Evolutionary conservation across 805 yeast species (phyloP).

Genomic region (Maudiozyma turicensis): DNA sequence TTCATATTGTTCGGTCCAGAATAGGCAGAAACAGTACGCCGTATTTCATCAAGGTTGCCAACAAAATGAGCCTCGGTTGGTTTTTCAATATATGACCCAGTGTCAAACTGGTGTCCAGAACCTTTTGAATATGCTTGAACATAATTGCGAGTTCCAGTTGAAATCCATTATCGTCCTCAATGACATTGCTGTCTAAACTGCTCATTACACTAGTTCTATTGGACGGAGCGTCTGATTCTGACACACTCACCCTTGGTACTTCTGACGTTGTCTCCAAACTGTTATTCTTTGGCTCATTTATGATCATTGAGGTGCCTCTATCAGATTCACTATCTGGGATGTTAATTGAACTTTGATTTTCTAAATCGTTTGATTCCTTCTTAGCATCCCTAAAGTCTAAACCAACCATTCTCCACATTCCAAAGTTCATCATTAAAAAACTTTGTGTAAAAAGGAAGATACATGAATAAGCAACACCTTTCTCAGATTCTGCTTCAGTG

Average conservation of each 20-base stretch:
- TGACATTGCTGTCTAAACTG: background rate
- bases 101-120: background rate
- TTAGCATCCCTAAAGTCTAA: constrained; percentile 47
- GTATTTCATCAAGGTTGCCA: background rate
- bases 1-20: constrained; percentile 1
- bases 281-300: background rate
- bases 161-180: background rate
- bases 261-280: background rate
- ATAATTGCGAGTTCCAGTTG: background rate
- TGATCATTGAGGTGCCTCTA: background rate
- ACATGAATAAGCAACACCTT: constrained; percentile 74
- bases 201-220: background rate
- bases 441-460: constrained; percentile 60
- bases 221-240: background rate
- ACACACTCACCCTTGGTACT: background rate
- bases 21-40: background rate
- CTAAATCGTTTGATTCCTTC: constrained; percentile 10
- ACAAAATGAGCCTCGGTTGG: constrained; percentile 1
- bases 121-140: background rate
- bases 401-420: constrained; percentile 60
- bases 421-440: constrained; percentile 62
- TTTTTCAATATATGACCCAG: background rate
- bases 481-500: constrained; percentile 42
- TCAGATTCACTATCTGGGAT: background rate
- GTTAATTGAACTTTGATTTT: background rate